A percentile compares a stretch with the other conserved stretches of the same genome.
Conservation (phyloP, 2,329 filamentous ascomycete species). For the Fusarium sp. region DNA sequence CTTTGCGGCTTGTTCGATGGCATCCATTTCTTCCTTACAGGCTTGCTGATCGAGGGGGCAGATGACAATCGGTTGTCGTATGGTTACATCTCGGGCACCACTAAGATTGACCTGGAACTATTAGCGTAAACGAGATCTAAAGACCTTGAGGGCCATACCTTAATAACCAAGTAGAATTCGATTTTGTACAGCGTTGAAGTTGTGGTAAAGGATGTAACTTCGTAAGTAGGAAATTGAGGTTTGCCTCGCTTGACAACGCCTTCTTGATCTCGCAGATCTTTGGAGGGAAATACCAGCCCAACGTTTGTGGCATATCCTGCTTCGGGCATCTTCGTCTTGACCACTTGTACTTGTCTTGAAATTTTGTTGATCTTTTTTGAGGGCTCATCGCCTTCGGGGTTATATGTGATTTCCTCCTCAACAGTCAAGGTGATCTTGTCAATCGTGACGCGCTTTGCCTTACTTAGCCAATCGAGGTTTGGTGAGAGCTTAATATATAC, state of each 20-base stretch:
- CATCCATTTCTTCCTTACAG: slow-evolving; percentile 98
- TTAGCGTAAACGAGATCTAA: slow-evolving; percentile 39
- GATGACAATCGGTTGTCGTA: slow-evolving; percentile 94
- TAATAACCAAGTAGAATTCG: slow-evolving; percentile 94
- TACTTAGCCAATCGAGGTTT: slow-evolving; percentile 90
- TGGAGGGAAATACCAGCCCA: slow-evolving; percentile 89
- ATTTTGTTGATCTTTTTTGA: slow-evolving; percentile 90
- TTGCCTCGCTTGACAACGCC: slow-evolving; percentile 89
- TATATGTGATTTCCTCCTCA: slow-evolving; percentile 98
- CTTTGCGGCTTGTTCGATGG: slow-evolving; percentile 94
- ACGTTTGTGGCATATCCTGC: slow-evolving; percentile 94
- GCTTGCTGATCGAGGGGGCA: slow-evolving; percentile 95
- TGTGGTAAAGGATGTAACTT: slow-evolving; percentile 91
- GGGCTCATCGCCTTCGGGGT: slow-evolving; percentile 96
- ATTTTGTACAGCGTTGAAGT: slow-evolving; percentile 97
- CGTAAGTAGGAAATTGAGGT: slow-evolving; percentile 88
- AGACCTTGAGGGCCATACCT: slow-evolving; percentile 67
- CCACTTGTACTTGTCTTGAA: slow-evolving; percentile 83
- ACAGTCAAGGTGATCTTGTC: slow-evolving; percentile 93
- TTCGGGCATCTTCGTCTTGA: slow-evolving; percentile 89
- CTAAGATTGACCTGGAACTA: slow-evolving; percentile 82
- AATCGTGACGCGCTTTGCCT: slow-evolving; percentile 92
- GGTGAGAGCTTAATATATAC: slow-evolving; percentile 96
- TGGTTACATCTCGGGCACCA: slow-evolving; percentile 85
- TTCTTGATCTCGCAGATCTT: slow-evolving; percentile 87